Base-by-base conservation (phyloP, 352 stramenopile genomes). In the Globisporangium echinulatum region DNA sequence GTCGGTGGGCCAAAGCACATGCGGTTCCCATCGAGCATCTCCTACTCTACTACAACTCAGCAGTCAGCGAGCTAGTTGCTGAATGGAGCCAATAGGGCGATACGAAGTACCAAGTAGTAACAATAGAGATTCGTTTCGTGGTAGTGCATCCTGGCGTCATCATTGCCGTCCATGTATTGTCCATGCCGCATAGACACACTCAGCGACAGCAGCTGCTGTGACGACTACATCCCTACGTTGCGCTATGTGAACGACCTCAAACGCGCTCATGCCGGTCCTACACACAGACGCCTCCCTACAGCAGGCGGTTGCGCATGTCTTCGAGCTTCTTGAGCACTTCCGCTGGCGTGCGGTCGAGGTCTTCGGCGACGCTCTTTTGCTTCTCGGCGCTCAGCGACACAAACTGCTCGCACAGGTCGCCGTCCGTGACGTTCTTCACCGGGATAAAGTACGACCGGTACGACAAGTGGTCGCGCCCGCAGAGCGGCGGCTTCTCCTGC, bases 261-360 rank as follows among this genome's bases (percentile, higher is more conserved):
- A 33, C 25, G 25, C 25, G 25, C 25, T 33, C 25, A 33, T 33
- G 25, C 25, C 25, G 25, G 25, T 33, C 25, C 25, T 3, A 33
- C 25, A 33, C 25, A 33, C 25, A 33, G 25, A 33, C 2, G 25
- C 50, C 8, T 37, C 52, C 52, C 70, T 98, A 99, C 42, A 99
- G 67, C 25, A 99, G 71, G 49, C 92, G 80, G 74, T 99, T 98
- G 66, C 94, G 85, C 66, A 98, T 97, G 66, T 99, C 96, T 72
- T 99, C 97, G 17, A 99, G 84, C 74, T 99, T 99, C 69, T 99
- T 99, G 49, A 98, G 85, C 57, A 99, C 92, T 65, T 99, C 96
- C 3, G 87, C 85, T 5, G 97, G 92, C n/a, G 92, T 98, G 56
- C 96, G 83, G 61, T 99, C 96, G 33, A 99, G 83, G 56, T 96